These are phyloP conservation scores for Podospora appendiculata DNA, from an alignment of 495 filamentous ascomycete species.

Conservation along the genomic window DNA sequence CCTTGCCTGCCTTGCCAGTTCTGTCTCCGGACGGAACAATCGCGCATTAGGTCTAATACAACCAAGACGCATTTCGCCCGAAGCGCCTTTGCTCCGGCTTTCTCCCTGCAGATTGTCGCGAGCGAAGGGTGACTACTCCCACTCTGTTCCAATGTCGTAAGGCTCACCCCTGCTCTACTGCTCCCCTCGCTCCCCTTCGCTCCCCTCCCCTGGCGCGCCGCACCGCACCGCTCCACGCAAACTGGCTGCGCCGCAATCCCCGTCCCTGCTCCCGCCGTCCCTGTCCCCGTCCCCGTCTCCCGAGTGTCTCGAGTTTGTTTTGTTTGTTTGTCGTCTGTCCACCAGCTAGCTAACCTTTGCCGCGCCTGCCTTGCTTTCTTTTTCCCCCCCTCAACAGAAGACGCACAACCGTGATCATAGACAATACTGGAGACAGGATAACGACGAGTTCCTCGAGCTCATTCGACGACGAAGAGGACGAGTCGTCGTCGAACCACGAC, in stretches of 20 bases:
- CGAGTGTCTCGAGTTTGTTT: no score
- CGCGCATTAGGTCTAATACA: neutral
- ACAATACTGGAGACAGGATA: constrained; percentile 44
- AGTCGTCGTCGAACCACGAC: constrained; percentile 11
- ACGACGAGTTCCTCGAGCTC: constrained; percentile 16
- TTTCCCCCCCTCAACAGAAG: neutral
- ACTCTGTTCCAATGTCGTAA: constrained; percentile 43
- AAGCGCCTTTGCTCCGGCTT: constrained; percentile 28
- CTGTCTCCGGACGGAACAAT: neutral
- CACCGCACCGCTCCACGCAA: no score
- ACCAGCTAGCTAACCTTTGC: neutral
- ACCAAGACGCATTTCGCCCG: neutral
- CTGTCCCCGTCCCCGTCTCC: no score
- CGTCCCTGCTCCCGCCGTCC: no score
- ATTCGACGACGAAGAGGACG: constrained; percentile 22
- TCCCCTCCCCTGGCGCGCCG: no score
- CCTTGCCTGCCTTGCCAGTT: no score
- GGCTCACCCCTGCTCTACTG: constrained; percentile 17
- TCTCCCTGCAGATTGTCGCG: constrained; percentile 30
- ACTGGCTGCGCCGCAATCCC: no score
- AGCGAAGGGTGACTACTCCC: constrained; percentile 30
- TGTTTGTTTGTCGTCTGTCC: no score
- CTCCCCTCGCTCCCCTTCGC: constrained; percentile 2
- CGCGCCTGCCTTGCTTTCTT: neutral
- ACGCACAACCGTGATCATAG: constrained; percentile 36